These are phyloP conservation scores for Neopestalotiopsis clavispora DNA, from an alignment of 2,329 filamentous ascomycete genomes.

Conservation along the genomic window DNA sequence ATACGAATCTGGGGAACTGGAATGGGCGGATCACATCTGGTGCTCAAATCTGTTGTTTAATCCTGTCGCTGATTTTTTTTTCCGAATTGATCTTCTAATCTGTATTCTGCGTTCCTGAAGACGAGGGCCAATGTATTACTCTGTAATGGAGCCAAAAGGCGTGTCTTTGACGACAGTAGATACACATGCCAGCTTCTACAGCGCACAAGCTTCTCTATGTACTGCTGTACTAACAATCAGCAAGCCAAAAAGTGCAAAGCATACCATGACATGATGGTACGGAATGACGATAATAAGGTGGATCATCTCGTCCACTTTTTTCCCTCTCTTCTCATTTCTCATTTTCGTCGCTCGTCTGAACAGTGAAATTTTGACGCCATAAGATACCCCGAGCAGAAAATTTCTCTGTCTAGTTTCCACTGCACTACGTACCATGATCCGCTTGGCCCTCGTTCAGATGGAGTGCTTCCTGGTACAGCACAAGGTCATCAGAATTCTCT, in stretches of 20 bases:
- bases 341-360: neutral
- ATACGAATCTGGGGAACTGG: neutral
- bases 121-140: no score
- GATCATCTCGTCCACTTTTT: neutral
- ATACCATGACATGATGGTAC: neutral
- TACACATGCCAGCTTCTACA: no score
- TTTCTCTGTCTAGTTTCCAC: conserved; percentile 3
- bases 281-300: neutral
- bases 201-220: no score
- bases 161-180: no score
- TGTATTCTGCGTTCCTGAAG: no score
- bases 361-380: neutral
- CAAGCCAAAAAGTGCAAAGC: no score
- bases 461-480: conserved; percentile 32
- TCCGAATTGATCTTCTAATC: neutral
- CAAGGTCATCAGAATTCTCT: conserved; percentile 52
- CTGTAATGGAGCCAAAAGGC: no score
- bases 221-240: no score
- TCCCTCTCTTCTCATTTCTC: neutral
- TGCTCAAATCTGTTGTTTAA: no score
- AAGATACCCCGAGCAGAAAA: conserved; percentile 4
- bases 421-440: conserved; percentile 2
- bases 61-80: no score
- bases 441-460: conserved; percentile 27
- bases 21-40: neutral